Evolutionary conservation across 371 early-diverging fungal species (phyloP).

Genomic region (Apophysomyces sp.): DNA sequence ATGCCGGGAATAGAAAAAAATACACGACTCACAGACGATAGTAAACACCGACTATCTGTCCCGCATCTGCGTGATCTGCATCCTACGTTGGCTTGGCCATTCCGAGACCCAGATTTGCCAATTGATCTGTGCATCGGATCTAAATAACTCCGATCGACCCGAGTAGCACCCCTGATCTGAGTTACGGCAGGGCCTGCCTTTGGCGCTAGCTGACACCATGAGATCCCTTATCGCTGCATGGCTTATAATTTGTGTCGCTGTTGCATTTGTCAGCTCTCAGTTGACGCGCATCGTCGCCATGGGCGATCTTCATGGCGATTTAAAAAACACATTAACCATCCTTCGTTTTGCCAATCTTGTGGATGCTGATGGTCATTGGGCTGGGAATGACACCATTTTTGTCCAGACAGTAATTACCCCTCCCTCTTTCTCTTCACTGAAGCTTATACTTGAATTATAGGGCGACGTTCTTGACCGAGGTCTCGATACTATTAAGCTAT

Average conservation of each 20-base stretch:
- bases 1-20: too few species aligned
- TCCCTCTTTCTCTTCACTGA: background rate
- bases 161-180: too few species aligned
- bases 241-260: background rate
- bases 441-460: constrained; percentile 19
- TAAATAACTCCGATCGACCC: too few species aligned
- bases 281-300: constrained; percentile 66
- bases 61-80: too few species aligned
- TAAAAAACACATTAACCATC: constrained; percentile 52
- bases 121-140: too few species aligned
- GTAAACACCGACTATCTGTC: too few species aligned
- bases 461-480: constrained; percentile 80
- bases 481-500: constrained; percentile 68
- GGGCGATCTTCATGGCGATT: constrained; percentile 81
- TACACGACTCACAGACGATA: too few species aligned
- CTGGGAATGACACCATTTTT: constrained; percentile 54
- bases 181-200: too few species aligned
- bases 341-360: constrained; percentile 63
- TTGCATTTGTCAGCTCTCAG: background rate
- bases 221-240: background rate
- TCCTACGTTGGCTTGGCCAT: too few species aligned
- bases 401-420: constrained; percentile 43
- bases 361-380: constrained; percentile 63
- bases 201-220: background rate
- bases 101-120: too few species aligned